These are phyloP conservation scores for Cetradonia linearis DNA, from an alignment of 495 filamentous ascomycete species.

Conservation along the genomic window DNA sequence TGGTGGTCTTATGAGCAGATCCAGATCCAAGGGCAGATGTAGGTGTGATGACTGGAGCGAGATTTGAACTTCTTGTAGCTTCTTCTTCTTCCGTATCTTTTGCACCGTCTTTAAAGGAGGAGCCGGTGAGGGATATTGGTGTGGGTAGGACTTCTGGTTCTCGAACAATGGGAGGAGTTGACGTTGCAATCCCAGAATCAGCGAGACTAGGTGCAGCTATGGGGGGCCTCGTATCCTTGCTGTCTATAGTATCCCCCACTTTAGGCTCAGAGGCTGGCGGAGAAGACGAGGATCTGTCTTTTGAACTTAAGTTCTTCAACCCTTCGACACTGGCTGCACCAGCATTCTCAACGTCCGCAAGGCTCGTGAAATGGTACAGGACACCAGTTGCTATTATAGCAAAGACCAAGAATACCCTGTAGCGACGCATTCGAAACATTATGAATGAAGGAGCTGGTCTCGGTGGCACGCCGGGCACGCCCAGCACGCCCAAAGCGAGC, in stretches of 20 bases:
- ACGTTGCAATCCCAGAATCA: not conserved
- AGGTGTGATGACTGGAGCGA: conserved; percentile 2
- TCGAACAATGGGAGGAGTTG: conserved; percentile 1
- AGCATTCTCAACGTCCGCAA: conserved; percentile 23
- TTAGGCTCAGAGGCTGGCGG: conserved; percentile 7
- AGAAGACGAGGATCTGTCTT: conserved; percentile 18
- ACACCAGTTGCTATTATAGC: conserved; percentile 53
- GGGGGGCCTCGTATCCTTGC: conserved; percentile 12
- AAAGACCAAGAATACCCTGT: conserved; percentile 62
- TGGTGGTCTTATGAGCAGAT: conserved; percentile 15
- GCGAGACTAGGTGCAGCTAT: conserved; percentile 13
- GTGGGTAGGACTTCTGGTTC: conserved; percentile 13
- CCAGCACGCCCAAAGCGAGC: not conserved
- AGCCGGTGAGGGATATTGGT: not conserved
- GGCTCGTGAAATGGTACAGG: conserved; percentile 50
- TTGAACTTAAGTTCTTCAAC: conserved; percentile 22
- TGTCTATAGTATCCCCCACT: conserved; percentile 5
- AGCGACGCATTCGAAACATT: conserved; percentile 71
- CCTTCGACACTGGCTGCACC: conserved; percentile 32
- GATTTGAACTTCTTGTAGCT: not conserved
- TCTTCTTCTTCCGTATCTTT: not conserved
- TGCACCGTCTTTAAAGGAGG: conserved; percentile 1
- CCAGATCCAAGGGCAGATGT: not conserved
- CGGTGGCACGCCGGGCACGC: conserved; percentile 7
- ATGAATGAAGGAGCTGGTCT: conserved; percentile 20